These are phyloP conservation scores for Macaranga tanarius DNA, from an alignment of 441 rosid species.

Conservation along the genomic window DNA sequence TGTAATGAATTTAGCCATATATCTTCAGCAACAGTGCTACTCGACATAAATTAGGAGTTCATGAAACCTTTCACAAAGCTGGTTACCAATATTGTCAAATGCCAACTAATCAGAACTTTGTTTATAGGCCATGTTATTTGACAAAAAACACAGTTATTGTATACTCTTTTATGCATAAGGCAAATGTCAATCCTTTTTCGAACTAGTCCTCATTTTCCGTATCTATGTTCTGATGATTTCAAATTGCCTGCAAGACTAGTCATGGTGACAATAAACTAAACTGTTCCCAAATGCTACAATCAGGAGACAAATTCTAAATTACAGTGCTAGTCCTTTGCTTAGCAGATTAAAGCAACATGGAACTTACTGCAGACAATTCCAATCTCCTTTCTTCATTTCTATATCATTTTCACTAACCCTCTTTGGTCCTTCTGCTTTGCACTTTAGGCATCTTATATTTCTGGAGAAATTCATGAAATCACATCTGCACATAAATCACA, in stretches of 20 bases:
- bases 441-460: constrained; percentile 62
- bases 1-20: not conserved
- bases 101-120: no score
- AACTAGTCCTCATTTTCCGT: not conserved
- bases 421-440: constrained; percentile 65
- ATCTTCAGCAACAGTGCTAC: not conserved
- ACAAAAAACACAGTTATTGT: no score
- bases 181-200: no score
- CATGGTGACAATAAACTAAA: not conserved
- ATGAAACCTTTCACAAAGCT: no score
- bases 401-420: constrained; percentile 31
- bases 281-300: not conserved
- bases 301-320: not conserved
- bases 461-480: constrained; percentile 67
- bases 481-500: constrained; percentile 24
- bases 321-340: not conserved
- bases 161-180: no score
- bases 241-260: not conserved
- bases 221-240: not conserved
- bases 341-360: not conserved
- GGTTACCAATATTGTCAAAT: no score
- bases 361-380: constrained; percentile 74
- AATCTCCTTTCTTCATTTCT: constrained; percentile 82
- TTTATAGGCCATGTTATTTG: no score
- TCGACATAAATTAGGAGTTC: no score